These are phyloP conservation scores for Cercospora sp. DNA, from an alignment of 2,329 filamentous ascomycete species.

Conservation along the genomic window DNA sequence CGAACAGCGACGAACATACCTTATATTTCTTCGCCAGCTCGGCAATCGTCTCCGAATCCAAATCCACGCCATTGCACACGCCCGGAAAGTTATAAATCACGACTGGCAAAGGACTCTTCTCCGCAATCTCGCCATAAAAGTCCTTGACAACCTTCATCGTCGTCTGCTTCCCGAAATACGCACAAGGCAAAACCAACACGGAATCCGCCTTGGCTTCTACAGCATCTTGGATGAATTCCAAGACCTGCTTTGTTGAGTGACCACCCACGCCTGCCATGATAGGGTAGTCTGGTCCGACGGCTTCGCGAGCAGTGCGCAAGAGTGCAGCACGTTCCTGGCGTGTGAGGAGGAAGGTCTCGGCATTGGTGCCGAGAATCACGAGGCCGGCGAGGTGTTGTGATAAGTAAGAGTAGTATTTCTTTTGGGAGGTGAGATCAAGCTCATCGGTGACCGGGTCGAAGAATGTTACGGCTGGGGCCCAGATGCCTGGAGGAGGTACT, in stretches of 20 bases:
- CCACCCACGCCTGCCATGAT: slow-evolving; percentile 49
- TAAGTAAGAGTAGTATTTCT: slow-evolving; percentile 49
- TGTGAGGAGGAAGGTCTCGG: slow-evolving; percentile 50
- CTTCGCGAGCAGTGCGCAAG: slow-evolving; percentile 44
- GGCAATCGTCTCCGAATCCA: slow-evolving; percentile 65
- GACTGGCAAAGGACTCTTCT: slow-evolving; percentile 47
- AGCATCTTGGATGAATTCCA: slow-evolving; percentile 47
- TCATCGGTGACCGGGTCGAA: slow-evolving; percentile 44
- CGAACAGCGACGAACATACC: not conserved
- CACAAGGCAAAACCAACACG: slow-evolving; percentile 46
- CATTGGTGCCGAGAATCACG: slow-evolving; percentile 50
- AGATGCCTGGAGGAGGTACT: slow-evolving; percentile 55
- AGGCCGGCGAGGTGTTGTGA: slow-evolving; percentile 47
- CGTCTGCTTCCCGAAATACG: slow-evolving; percentile 48
- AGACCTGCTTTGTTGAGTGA: slow-evolving; percentile 46
- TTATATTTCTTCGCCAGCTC: slow-evolving; percentile 53
- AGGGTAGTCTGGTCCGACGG: slow-evolving; percentile 45
- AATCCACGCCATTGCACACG: slow-evolving; percentile 65
- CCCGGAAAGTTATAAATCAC: slow-evolving; percentile 73
- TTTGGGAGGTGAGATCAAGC: slow-evolving; percentile 45
- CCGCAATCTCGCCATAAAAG: slow-evolving; percentile 55
- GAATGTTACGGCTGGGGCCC: slow-evolving; percentile 48
- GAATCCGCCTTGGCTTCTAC: slow-evolving; percentile 46
- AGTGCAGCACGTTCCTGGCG: slow-evolving; percentile 45
- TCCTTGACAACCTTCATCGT: slow-evolving; percentile 43